Conservation (phyloP, 805 yeast genomes). For the Nakazawaea anatomiae region DNA sequence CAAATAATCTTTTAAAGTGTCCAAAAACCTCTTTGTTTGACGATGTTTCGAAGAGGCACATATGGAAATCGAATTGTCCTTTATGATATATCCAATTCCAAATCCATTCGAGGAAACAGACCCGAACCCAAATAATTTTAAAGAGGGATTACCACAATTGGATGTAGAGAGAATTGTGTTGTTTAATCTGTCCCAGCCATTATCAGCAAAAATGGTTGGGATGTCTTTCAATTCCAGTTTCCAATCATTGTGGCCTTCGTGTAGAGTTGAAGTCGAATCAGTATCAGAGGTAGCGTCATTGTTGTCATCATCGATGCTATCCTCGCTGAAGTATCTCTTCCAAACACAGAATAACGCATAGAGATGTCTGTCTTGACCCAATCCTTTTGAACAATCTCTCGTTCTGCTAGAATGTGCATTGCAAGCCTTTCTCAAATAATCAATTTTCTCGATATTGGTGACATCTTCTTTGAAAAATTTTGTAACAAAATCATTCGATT, state of each 20-base stretch:
- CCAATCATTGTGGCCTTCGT: constrained; percentile 15
- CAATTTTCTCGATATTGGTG: constrained; percentile 52
- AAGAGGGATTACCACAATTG: constrained; percentile 89
- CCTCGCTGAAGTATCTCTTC: constrained; percentile 51
- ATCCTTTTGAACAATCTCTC: constrained; percentile 62
- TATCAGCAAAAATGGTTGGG: constrained; percentile 76
- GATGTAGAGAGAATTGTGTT: constrained; percentile 77
- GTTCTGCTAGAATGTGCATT: constrained; percentile 62
- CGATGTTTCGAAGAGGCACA: constrained; percentile 86
- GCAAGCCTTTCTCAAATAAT: constrained; percentile 64
- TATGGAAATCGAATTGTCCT: constrained; percentile 69
- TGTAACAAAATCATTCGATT: constrained; percentile 76
- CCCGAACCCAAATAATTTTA: constrained; percentile 84
- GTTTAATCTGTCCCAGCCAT: constrained; percentile 83
- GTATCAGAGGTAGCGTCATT: constrained; percentile 17
- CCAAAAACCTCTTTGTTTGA: constrained; percentile 74
- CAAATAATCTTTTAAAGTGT: constrained; percentile 58
- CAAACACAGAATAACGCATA: constrained; percentile 85
- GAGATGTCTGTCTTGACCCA: constrained; percentile 90
- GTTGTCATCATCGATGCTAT: constrained; percentile 17
- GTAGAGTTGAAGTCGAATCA: constrained; percentile 26
- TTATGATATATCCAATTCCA: constrained; percentile 89
- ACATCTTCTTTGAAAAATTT: constrained; percentile 69
- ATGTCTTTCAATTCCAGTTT: constrained; percentile 30
- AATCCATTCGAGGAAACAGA: constrained; percentile 88